phyloP scores from a whole-genome alignment of 176 grass and related monocot species.

The Neostapfia colusana region DNA sequence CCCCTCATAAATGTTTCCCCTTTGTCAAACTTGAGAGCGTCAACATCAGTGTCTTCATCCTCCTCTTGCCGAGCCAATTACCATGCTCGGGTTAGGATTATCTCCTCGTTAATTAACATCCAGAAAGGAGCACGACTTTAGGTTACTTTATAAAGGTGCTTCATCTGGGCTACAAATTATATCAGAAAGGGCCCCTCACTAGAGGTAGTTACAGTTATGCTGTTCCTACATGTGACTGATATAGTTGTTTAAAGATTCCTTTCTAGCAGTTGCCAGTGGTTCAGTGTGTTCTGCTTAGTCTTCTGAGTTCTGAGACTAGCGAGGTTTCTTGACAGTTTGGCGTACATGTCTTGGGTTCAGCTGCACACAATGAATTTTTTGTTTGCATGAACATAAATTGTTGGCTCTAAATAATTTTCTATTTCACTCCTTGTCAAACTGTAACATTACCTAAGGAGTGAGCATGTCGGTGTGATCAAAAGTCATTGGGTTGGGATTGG shows the following conservation, averaged over 20 bases:
- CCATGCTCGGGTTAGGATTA: slow-evolving; percentile 26
- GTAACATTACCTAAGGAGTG: background rate
- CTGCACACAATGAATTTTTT: slow-evolving; percentile 22
- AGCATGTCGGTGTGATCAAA: background rate
- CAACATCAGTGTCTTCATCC: slow-evolving; percentile 24
- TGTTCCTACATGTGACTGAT: slow-evolving; percentile 24
- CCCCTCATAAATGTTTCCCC: slow-evolving; percentile 13
- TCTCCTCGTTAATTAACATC: slow-evolving; percentile 3
- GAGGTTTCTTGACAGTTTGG: background rate
- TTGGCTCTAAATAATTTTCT: background rate
- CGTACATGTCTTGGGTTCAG: slow-evolving; percentile 10
- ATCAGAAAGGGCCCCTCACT: slow-evolving; percentile 15
- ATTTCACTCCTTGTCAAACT: background rate
- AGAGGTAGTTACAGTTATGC: slow-evolving; percentile 26
- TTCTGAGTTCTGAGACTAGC: background rate
- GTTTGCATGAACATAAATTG: background rate
- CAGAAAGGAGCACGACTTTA: background rate
- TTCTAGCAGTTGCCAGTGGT: slow-evolving; percentile 10
- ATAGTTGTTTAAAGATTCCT: slow-evolving; percentile 6
- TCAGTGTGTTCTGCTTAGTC: background rate
- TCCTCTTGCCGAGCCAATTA: slow-evolving; percentile 11
- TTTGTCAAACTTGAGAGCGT: slow-evolving; percentile 9
- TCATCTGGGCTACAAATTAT: slow-evolving; percentile 18
- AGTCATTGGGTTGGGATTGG: background rate
- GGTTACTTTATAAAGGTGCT: background rate